A percentile compares a stretch with the other conserved stretches of the same genome.
Evolutionary conservation across 1,139 yeast genomes (phyloP).

Genomic region (Kodamaea sp.): DNA sequence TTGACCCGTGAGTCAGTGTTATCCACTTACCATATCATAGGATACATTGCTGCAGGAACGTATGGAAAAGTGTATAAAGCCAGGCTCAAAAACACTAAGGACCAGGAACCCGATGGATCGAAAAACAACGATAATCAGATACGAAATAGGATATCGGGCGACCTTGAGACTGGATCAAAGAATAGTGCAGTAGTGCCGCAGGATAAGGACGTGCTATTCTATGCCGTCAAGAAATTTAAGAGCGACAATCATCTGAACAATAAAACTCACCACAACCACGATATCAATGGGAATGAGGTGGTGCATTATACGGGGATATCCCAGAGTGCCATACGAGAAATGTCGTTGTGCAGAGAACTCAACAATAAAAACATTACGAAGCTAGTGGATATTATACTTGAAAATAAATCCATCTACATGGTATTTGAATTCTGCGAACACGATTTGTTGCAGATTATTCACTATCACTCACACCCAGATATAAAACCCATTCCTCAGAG

Average conservation of each 20-base stretch:
- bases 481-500: slow-evolving; percentile 73
- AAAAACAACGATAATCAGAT: slow-evolving; percentile 1
- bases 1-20: slow-evolving; percentile 68
- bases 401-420: slow-evolving; percentile 90
- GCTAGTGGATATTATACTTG: slow-evolving; percentile 82
- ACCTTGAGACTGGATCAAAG: neutral
- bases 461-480: slow-evolving; percentile 90
- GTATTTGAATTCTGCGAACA: slow-evolving; percentile 96
- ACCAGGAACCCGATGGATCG: slow-evolving; percentile 4
- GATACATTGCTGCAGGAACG: slow-evolving; percentile 98
- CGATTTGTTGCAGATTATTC: slow-evolving; percentile 89
- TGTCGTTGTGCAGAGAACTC: slow-evolving; percentile 91
- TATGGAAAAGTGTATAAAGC: slow-evolving; percentile 98
- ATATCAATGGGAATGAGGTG: slow-evolving; percentile 68
- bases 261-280: slow-evolving; percentile 37
- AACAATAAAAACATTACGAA: slow-evolving; percentile 77
- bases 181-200: neutral
- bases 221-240: slow-evolving; percentile 95
- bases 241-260: slow-evolving; percentile 71
- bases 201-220: slow-evolving; percentile 28
- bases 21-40: slow-evolving; percentile 81
- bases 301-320: slow-evolving; percentile 92
- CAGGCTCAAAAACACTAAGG: slow-evolving; percentile 38
- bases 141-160: slow-evolving; percentile 1
- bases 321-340: slow-evolving; percentile 94